Evolutionary conservation across 192 early-diverging fungal species (phyloP), one percentile per base, ranked within the genome.

Genomic region (Chytriomyces confervae): DNA sequence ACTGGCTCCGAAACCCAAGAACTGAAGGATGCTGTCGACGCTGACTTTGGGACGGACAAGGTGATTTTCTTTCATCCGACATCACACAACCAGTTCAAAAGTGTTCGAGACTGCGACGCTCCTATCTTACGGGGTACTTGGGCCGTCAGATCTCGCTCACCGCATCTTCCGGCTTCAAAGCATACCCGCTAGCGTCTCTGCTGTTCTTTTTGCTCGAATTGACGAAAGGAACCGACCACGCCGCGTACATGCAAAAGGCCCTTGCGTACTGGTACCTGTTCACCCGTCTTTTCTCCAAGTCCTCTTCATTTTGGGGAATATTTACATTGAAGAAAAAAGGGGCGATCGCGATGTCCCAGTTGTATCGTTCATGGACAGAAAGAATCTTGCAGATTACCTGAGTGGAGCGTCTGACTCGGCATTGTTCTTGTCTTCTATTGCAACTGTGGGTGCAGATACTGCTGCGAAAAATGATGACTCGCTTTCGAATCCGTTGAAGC

Each of bases 361-460:
- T 20, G 89, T 97, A 44, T 91, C 90, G 0, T 92, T 94, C 76
- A 83, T 93, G 53, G 94, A 96, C 80, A 86, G 92, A 62, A 83
- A 81, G 63, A 82, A 89, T 16, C 84, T 95, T 27, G 77, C 93
- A 16, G 92, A 92, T 64, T 93, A 93, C 66, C 77, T 97, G 60
- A 93, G 91, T 0, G 92, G 79, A 20, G 77, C 87, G 20, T 60
- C 62, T 5, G 72, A 79, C 36, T 29, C 64, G 60, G 50, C 36
- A 24, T 9, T 43, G 27, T 72, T 48, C 11, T 50, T 70, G 9
- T n/a, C 51, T 47, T 10, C 27, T 18, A 2, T 47, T 44, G 20
- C 27, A 49, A 27, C 36, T 16, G 36, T 46, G 36, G 36, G 36
- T 36, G 36, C 36, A 36, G 36, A 36, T 36, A 1, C 36, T 0